A percentile compares a stretch with the other conserved stretches of the same genome.
phyloP scores from a whole-genome alignment of 805 yeast genomes.

The Lipomyces chichibuensis region DNA sequence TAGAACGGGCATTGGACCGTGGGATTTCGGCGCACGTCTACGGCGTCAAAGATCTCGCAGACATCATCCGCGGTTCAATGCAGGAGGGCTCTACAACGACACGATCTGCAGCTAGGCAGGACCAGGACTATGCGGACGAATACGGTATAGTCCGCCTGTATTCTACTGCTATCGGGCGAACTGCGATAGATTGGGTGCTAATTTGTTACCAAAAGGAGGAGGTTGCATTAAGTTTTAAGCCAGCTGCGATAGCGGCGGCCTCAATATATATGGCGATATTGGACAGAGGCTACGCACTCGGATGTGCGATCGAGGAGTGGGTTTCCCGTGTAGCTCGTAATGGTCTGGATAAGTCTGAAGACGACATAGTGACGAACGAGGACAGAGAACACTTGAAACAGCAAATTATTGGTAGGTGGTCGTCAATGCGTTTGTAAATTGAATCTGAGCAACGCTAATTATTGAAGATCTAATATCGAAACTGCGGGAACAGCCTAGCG shows the following conservation, averaged over 20 bases:
- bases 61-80: slow-evolving; percentile 7
- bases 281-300: slow-evolving; percentile 6
- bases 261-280: slow-evolving; percentile 16
- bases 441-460: background rate
- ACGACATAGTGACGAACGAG: background rate
- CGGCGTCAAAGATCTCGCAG: slow-evolving; percentile 16
- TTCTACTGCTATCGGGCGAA: slow-evolving; percentile 17
- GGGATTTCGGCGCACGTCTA: slow-evolving; percentile 10
- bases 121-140: slow-evolving; percentile 16
- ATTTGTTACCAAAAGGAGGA: slow-evolving; percentile 5
- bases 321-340: background rate
- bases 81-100: slow-evolving; percentile 6
- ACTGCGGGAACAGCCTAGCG: background rate
- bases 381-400: background rate
- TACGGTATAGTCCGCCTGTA: slow-evolving; percentile 20
- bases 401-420: background rate
- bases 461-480: background rate
- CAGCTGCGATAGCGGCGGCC: slow-evolving; percentile 19
- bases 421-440: background rate
- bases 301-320: background rate
- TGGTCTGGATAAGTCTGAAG: slow-evolving; percentile 2
- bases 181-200: slow-evolving; percentile 8
- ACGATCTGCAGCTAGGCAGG: slow-evolving; percentile 5
- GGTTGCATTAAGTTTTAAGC: background rate
- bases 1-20: slow-evolving; percentile 14